These are phyloP conservation scores for Colletotrichum filicis DNA, from an alignment of 2,329 filamentous ascomycete species.

Conservation along the genomic window DNA sequence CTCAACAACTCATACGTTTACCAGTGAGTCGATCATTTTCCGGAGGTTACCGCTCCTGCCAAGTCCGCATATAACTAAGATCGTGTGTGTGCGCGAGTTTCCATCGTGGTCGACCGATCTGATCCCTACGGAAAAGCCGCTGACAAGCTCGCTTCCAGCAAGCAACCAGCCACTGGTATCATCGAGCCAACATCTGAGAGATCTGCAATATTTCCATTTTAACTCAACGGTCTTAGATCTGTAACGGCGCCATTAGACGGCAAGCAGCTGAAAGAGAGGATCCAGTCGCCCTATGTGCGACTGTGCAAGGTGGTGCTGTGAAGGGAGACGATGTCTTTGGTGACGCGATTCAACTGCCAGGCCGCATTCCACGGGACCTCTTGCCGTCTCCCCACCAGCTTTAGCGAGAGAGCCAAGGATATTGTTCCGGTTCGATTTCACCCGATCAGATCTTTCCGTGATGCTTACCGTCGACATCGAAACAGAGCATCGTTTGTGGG, in stretches of 20 bases:
- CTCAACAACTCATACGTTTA: neutral
- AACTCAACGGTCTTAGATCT: constrained; percentile 31
- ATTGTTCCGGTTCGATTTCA: neutral
- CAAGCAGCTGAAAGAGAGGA: constrained; percentile 38
- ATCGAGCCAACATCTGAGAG: neutral
- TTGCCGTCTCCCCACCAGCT: neutral
- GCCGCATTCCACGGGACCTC: neutral
- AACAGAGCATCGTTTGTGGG: neutral
- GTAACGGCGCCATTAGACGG: constrained; percentile 38
- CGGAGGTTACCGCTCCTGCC: too few relatives aligned
- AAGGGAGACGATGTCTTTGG: neutral
- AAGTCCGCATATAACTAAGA: neutral
- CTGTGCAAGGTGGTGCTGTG: neutral
- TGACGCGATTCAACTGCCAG: neutral
- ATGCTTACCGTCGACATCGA: neutral
- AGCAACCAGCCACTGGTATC: too few relatives aligned
- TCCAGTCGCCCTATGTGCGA: constrained; percentile 38
- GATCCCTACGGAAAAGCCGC: neutral
- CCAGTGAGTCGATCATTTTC: neutral
- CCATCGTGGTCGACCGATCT: too few relatives aligned
- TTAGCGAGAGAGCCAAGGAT: neutral
- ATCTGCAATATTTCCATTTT: constrained; percentile 5
- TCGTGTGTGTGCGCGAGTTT: too few relatives aligned
- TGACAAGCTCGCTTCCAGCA: neutral
- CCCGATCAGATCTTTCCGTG: neutral